phyloP scores from a whole-genome alignment of 129 eudicot species.

The Pulicaria dysenterica region DNA sequence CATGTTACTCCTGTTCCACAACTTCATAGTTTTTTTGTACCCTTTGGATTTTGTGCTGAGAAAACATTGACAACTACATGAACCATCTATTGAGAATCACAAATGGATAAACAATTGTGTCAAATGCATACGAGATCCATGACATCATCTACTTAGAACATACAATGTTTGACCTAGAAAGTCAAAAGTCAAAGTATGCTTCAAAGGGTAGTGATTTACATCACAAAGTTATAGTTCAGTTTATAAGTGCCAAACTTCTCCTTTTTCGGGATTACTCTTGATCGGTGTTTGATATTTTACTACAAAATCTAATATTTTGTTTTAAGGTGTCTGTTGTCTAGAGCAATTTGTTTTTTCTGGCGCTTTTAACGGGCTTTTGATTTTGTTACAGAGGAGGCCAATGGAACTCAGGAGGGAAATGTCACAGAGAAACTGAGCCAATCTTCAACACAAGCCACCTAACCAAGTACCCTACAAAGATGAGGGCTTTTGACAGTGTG shows the following conservation, averaged over 20 bases:
- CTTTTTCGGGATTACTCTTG: too few species aligned
- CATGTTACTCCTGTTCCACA: not conserved
- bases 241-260: not conserved
- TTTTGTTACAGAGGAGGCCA: conserved; percentile 75
- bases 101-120: not conserved
- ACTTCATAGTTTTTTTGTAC: not conserved
- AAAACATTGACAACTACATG: not conserved
- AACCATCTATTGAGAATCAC: not conserved
- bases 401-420: conserved; percentile 95
- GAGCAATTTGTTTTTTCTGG: too few species aligned
- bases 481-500: conserved; percentile 71
- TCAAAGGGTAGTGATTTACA: conserved; percentile 2
- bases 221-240: not conserved
- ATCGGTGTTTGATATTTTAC: too few species aligned
- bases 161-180: conserved; percentile 11
- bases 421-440: conserved; percentile 89
- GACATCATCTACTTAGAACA: conserved; percentile 7
- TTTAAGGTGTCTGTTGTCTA: too few species aligned
- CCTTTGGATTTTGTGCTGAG: conserved; percentile 1
- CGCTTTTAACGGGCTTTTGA: not conserved
- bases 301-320: too few species aligned
- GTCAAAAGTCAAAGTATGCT: not conserved
- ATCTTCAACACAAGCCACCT: conserved; percentile 59
- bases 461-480: conserved; percentile 73
- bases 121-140: conserved; percentile 3